A percentile compares a stretch with the other conserved stretches of the same genome.
These are phyloP conservation scores for Cladosporium sp. DNA, from an alignment of 2,329 filamentous ascomycete species.

Conservation along the genomic window DNA sequence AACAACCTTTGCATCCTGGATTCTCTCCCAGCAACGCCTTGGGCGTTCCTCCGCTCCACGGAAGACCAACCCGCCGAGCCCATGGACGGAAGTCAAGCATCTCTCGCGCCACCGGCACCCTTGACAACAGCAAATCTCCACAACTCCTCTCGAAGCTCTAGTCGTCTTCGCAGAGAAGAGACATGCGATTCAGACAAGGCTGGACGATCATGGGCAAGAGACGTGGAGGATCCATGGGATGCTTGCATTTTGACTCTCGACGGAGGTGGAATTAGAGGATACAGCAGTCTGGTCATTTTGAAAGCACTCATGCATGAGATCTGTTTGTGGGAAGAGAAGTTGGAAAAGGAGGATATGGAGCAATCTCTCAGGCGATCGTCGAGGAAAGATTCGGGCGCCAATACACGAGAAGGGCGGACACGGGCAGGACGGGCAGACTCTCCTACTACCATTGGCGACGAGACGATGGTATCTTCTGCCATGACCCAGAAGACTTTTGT, in stretches of 20 bases:
- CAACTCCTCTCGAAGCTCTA: constrained; percentile 26
- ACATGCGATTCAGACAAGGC: constrained; percentile 44
- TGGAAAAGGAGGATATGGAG: constrained; percentile 46
- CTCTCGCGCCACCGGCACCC: constrained; percentile 21
- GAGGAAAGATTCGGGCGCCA: constrained; percentile 14
- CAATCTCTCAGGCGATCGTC: neutral
- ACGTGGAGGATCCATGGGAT: constrained; percentile 50
- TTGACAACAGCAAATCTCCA: constrained; percentile 16
- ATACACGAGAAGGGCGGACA: constrained; percentile 8
- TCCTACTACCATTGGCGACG: constrained; percentile 11
- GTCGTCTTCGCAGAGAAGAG: constrained; percentile 29
- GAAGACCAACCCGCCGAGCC: constrained; percentile 19
- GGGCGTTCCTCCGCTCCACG: constrained; percentile 33
- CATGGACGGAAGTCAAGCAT: constrained; percentile 23
- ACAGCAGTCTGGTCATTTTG: constrained; percentile 53
- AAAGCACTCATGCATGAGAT: constrained; percentile 53
- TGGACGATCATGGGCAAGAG: constrained; percentile 47
- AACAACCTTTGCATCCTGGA: constrained; percentile 29
- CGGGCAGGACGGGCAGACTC: neutral
- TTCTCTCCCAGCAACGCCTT: constrained; percentile 38
- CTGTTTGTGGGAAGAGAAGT: constrained; percentile 45
- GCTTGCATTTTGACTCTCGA: constrained; percentile 52
- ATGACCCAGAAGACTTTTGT: constrained; percentile 15
- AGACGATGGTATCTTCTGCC: constrained; percentile 7
- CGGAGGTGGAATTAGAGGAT: constrained; percentile 55